Percentiles rank a stretch among this genome's conserved stretches.
Evolutionary conservation across 352 stramenopile genomes (phyloP).

Genomic region (Globisporangium radiosum): DNA sequence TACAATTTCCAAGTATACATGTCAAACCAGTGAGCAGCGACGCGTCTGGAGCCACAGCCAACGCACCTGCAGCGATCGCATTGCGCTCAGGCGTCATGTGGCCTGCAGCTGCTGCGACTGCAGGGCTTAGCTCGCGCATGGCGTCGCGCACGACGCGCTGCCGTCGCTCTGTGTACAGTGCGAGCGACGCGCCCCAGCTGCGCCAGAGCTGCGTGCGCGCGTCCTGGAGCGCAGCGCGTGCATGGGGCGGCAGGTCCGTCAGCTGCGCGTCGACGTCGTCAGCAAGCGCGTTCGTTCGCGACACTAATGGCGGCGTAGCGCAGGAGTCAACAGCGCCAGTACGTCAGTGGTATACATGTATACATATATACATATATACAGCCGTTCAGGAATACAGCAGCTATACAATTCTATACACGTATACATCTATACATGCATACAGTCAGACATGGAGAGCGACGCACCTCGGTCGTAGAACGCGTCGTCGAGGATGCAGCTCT

Average conservation of each 20-base stretch:
- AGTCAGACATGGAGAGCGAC: neutral
- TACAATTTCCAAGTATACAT: too few relatives aligned
- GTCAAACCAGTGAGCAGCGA: too few relatives aligned
- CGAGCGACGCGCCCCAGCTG: slow-evolving; percentile 15
- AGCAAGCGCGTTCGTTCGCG: neutral
- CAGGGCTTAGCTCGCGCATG: neutral
- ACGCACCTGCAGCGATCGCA: neutral
- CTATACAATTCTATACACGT: neutral
- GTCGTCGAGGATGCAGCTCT: slow-evolving; percentile 34
- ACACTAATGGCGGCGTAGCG: neutral
- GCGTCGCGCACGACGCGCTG: neutral
- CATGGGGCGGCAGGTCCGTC: neutral
- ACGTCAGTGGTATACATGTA: neutral
- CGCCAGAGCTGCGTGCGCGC: slow-evolving; percentile 19
- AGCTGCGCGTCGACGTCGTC: neutral
- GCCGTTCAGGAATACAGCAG: neutral
- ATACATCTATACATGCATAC: too few relatives aligned
- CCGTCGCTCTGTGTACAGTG: slow-evolving; percentile 2
- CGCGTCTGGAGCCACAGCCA: too few relatives aligned
- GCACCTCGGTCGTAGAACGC: slow-evolving; percentile 20
- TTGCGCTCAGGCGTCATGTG: neutral
- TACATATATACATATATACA: neutral
- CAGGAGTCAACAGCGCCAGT: neutral
- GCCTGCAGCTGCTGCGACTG: too few relatives aligned
- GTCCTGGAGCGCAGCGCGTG: neutral